A percentile compares a stretch with the other conserved stretches of the same genome.
Conservation (phyloP, 352 stramenopile genomes). For the Aphanomyces astaci region DNA sequence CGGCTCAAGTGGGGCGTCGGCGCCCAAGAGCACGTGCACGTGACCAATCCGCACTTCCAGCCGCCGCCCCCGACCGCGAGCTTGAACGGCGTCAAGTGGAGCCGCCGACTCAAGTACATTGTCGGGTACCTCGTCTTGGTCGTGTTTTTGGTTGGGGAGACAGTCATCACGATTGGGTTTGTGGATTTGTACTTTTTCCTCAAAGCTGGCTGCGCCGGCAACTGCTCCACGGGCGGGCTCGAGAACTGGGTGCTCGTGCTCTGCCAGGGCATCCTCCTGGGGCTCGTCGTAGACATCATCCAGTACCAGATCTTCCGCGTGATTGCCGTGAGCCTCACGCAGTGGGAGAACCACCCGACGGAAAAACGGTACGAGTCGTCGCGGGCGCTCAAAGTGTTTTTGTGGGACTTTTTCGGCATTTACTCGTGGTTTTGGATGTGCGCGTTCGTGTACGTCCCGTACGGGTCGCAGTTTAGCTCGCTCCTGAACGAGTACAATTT, state of each 20-base stretch:
- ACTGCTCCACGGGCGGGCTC: slow-evolving; percentile 13
- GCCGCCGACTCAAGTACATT: slow-evolving; percentile 22
- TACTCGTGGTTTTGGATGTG: slow-evolving; percentile 27
- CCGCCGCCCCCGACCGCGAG: background rate
- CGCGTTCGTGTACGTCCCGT: slow-evolving; percentile 25
- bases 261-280: slow-evolving; percentile 24
- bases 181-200: slow-evolving; percentile 26
- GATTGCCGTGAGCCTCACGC: slow-evolving; percentile 13
- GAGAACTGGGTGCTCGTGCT: slow-evolving; percentile 25
- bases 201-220: slow-evolving; percentile 20
- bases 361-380: slow-evolving; percentile 23
- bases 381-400: slow-evolving; percentile 23
- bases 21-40: slow-evolving; percentile 16
- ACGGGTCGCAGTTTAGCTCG: slow-evolving; percentile 18
- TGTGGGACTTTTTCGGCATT: slow-evolving; percentile 25
- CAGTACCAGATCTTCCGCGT: slow-evolving; percentile 26
- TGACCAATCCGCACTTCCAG: background rate
- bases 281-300: slow-evolving; percentile 24
- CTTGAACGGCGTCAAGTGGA: slow-evolving; percentile 14
- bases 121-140: slow-evolving; percentile 21
- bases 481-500: slow-evolving; percentile 22
- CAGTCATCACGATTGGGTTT: slow-evolving; percentile 23
- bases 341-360: slow-evolving; percentile 24
- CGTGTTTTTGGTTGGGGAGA: slow-evolving; percentile 21
- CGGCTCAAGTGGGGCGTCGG: slow-evolving; percentile 23